Evolutionary conservation across 2,329 filamentous ascomycete genomes (phyloP), one percentile per base, ranked within the genome.

Genomic region (Aureobasidium melanogenum): DNA sequence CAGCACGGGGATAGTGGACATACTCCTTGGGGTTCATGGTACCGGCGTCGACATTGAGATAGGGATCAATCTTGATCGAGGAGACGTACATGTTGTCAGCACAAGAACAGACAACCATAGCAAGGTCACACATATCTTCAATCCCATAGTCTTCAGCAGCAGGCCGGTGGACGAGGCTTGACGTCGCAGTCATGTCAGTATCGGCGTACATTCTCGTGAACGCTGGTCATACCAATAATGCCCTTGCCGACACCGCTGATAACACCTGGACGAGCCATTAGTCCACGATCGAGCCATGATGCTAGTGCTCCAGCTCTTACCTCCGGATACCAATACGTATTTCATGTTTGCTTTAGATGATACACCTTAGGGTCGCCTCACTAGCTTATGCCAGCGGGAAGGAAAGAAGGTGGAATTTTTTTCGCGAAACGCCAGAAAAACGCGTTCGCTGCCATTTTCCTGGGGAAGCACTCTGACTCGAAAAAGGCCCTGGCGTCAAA

Each of bases 241-340:
- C 82, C 87, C 78, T 86, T 84, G 66, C 81, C 81, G 69, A 83
- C 80, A 63, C 82, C 82, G 66, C 79, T 82, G 68, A 84, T 84
- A 64, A 82, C 80, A 72, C 79, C 79, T 75, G 66, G 22, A 46
- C 19, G 12, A 14, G 30, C 17, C 41, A 41, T 44, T 60, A 39
- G 65, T 48, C 46, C 32, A 17, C n/a, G 34, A 50, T 41, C 56
- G 5, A 19, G 30, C 22, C 26, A 17, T n/a, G 6, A n/a, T 50
- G 5, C 15, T 15, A 3, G 9, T 24, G 28, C 10, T 10, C 22
- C 38, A 32, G 38, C 39, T 74, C 79, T 77, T 75, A 88, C 87
- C 88, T 81, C 88, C 88, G 68, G 87, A 89, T 67, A 91, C 87
- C 67, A 91, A 80, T 75, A 91, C 86, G 80, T 90, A 90, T 79